Evolutionary conservation across 371 early-diverging fungal species (phyloP), one percentile per base, ranked within the genome.

Genomic region (Mucor indicus): DNA sequence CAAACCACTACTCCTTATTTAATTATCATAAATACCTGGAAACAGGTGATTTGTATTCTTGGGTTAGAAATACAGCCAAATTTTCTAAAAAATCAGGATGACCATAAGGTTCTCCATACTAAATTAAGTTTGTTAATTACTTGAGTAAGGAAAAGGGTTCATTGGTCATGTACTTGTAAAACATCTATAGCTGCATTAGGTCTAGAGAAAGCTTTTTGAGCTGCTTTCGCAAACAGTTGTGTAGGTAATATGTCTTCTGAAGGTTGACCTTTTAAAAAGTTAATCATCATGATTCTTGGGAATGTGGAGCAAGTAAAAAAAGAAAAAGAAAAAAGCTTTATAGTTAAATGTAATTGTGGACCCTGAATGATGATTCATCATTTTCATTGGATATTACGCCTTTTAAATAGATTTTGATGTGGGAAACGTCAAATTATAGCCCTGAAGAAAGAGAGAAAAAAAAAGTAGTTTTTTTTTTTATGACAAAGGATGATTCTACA

Each of bases 61-160:
- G 33, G 2, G 64, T 48, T 11, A 70, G 21, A 25, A 74, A 66
- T 11, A 23, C 17, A 12, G 75, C 62, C 8, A 74, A 45, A 13
- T 54, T 49, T 3, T 56, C 38, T 15, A 57, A 24, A 35, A 64
- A 68, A 3, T 29, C 38, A 4, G 17, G 13, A 25, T 60, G 50
- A 5, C 71, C 71, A 8, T 17, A 23, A 23, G 64, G 59, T 22
- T 46, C 38, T 11, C 56, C 63, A 53, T 74, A 74, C 75, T 70
- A 29, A 12, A 11, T 7, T 16, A 10, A 2, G n/a, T 44, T 3
- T 12, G 2, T 10, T 44, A 10, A 20, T 35, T 39, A 5, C 29
- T 15, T 27, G 9, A 3, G 5, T 16, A 21, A 13, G 13, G 13
- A 22, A 2, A 10, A 22, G 11, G 5, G 29, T 31, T 2, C 3